Percentiles rank a stretch among this genome's conserved stretches.
Evolutionary conservation across 2,329 filamentous ascomycete genomes (phyloP).

Genomic region (Fonsecaea pugnacius): DNA sequence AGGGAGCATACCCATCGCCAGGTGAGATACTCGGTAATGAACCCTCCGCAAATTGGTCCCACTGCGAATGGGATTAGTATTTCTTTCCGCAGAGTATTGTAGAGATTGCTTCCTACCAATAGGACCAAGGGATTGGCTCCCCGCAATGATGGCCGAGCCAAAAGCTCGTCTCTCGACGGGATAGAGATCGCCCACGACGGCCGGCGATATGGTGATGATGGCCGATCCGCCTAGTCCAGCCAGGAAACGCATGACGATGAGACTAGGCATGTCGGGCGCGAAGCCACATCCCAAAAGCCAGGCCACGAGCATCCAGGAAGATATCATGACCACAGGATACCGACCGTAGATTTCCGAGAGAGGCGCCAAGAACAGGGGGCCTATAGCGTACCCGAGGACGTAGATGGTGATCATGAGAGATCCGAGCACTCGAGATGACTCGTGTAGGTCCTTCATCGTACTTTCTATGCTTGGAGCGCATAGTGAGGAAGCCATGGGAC

Average conservation of each 20-base stretch:
- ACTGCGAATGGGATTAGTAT: conserved; percentile 22
- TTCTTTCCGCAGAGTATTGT: neutral
- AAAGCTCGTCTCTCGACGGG: conserved; percentile 40
- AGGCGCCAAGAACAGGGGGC: conserved; percentile 58
- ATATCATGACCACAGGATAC: conserved; percentile 57
- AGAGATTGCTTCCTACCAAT: neutral
- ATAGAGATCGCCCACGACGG: conserved; percentile 42
- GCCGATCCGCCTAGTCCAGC: conserved; percentile 62
- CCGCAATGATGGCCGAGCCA: conserved; percentile 57
- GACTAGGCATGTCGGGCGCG: conserved; percentile 55
- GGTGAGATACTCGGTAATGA: conserved; percentile 39
- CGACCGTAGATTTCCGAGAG: conserved; percentile 67
- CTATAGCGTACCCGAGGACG: conserved; percentile 33
- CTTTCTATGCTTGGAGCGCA: conserved; percentile 48
- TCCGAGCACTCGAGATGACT: conserved; percentile 38
- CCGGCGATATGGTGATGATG: conserved; percentile 55
- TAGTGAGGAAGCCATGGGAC: conserved; percentile 45
- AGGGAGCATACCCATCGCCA: conserved; percentile 41
- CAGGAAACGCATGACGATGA: conserved; percentile 63
- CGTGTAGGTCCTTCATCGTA: conserved; percentile 53
- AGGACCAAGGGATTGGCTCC: neutral
- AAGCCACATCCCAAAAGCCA: conserved; percentile 66
- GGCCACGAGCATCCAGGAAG: conserved; percentile 60
- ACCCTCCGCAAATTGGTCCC: conserved; percentile 42
- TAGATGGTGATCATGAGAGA: conserved; percentile 25